Evolutionary conservation across 2,329 filamentous ascomycete species (phyloP).

Genomic region (Colletotrichum noveboracense): DNA sequence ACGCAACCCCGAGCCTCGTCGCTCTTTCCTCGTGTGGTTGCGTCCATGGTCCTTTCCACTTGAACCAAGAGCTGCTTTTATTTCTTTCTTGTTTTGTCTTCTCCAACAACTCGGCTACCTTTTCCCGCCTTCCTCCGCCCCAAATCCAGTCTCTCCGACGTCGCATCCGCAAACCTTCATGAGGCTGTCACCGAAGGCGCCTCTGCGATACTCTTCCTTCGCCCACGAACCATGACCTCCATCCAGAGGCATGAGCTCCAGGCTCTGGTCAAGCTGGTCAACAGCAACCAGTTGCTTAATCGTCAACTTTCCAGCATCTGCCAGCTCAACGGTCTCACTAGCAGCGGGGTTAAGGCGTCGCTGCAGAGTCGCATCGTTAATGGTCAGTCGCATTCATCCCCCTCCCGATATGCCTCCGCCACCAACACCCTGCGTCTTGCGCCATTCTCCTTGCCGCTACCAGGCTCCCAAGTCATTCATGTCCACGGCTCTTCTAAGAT

Average conservation of each 20-base stretch:
- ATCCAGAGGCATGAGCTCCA: conserved; percentile 48
- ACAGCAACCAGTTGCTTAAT: conserved; percentile 54
- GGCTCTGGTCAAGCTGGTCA: conserved; percentile 48
- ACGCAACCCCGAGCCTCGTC: conserved; percentile 9
- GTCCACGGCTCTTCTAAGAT: background rate
- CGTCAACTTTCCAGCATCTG: conserved; percentile 79
- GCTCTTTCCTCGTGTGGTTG: conserved; percentile 18
- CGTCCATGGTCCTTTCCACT: conserved; percentile 13
- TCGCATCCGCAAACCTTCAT: conserved; percentile 21
- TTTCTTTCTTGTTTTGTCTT: background rate
- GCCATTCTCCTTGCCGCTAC: background rate
- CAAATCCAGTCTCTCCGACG: background rate
- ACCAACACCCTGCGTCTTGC: background rate
- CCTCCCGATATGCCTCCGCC: background rate
- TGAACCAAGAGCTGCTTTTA: background rate
- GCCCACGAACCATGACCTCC: conserved; percentile 26
- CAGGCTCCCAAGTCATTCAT: background rate
- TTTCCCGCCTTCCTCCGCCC: background rate
- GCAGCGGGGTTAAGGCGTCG: conserved; percentile 84
- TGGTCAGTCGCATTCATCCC: conserved; percentile 62
- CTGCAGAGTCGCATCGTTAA: conserved; percentile 79
- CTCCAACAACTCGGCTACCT: background rate
- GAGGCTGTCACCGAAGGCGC: conserved; percentile 17
- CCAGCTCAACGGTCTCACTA: conserved; percentile 73
- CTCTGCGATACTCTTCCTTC: conserved; percentile 2